Conservation (phyloP, 805 yeast species). For the Jamesozyma gamospora region DNA sequence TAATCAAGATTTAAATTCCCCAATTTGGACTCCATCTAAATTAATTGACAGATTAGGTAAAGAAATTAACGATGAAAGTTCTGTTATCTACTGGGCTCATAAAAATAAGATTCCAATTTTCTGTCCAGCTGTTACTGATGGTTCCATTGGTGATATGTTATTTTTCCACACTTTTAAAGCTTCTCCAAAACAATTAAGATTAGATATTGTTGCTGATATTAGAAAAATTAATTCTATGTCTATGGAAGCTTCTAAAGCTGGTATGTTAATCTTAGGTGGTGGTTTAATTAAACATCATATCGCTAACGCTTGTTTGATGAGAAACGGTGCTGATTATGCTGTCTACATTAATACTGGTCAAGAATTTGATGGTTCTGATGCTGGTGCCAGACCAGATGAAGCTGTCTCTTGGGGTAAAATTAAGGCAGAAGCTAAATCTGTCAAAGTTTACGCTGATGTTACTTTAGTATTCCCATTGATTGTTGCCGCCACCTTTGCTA, state of each 20-base stretch:
- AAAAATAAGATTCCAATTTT: conserved; percentile 92
- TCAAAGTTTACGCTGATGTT: conserved; percentile 92
- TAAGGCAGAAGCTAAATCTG: conserved; percentile 84
- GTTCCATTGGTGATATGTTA: conserved; percentile 97
- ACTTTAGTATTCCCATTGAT: conserved; percentile 90
- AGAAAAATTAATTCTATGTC: conserved; percentile 85
- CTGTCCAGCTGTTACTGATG: conserved; percentile 97
- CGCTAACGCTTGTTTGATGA: conserved; percentile 95
- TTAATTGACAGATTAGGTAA: conserved; percentile 89
- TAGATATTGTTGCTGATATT: conserved; percentile 91
- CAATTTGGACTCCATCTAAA: conserved; percentile 87
- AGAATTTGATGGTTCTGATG: conserved; percentile 90
- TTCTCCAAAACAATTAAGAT: conserved; percentile 77
- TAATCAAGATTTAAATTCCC: conserved; percentile 33
- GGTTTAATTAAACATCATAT: conserved; percentile 95
- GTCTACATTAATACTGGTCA: conserved; percentile 96
- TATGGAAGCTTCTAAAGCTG: conserved; percentile 89
- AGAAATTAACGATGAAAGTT: conserved; percentile 87
- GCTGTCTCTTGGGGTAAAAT: conserved; percentile 99
- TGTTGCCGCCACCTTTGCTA: conserved; percentile 96
- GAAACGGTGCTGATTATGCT: conserved; percentile 98
- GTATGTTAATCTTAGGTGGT: conserved; percentile 94
- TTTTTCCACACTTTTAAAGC: conserved; percentile 97
- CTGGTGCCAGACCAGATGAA: conserved; percentile 98
- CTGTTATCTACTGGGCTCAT: conserved; percentile 96